Evolutionary conservation across 1,139 yeast genomes (phyloP).

Genomic region (Scheffersomyces cryptocercus): DNA sequence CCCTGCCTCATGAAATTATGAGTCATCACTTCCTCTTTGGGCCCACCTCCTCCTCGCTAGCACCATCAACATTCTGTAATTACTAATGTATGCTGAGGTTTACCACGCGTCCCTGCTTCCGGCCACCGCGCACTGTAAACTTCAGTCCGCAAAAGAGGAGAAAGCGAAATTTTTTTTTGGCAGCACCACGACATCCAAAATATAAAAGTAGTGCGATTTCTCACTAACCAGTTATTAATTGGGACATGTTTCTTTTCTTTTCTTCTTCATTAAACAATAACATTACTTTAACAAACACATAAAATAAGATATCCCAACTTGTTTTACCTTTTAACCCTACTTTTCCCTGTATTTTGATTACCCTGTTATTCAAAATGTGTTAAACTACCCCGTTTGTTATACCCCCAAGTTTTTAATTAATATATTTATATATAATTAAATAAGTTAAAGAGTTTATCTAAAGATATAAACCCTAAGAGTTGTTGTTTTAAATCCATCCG

Average conservation of each 20-base stretch:
- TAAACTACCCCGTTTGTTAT: conserved; percentile 22
- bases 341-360: conserved; percentile 9
- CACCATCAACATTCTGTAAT: background rate
- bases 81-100: conserved; percentile 7
- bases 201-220: conserved; percentile 8
- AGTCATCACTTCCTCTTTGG: no score
- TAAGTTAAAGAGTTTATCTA: conserved; percentile 2
- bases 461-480: conserved; percentile 9
- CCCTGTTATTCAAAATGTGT: conserved; percentile 26
- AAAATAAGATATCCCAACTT: background rate
- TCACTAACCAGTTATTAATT: background rate
- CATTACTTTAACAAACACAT: conserved; percentile 1
- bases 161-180: conserved; percentile 11
- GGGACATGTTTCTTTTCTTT: conserved; percentile 1
- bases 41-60: no score
- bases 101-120: conserved; percentile 1
- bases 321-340: conserved; percentile 8
- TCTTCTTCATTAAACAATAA: conserved; percentile 7
- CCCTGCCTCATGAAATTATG: no score
- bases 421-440: conserved; percentile 5
- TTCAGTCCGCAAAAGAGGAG: conserved; percentile 3
- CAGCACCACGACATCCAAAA: conserved; percentile 2
- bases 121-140: conserved; percentile 4
- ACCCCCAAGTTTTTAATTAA: conserved; percentile 10
- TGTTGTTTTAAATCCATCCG: conserved; percentile 12